Evolutionary conservation across 2,329 filamentous ascomycete species (phyloP).

Genomic region (Elsinoe necatrix): DNA sequence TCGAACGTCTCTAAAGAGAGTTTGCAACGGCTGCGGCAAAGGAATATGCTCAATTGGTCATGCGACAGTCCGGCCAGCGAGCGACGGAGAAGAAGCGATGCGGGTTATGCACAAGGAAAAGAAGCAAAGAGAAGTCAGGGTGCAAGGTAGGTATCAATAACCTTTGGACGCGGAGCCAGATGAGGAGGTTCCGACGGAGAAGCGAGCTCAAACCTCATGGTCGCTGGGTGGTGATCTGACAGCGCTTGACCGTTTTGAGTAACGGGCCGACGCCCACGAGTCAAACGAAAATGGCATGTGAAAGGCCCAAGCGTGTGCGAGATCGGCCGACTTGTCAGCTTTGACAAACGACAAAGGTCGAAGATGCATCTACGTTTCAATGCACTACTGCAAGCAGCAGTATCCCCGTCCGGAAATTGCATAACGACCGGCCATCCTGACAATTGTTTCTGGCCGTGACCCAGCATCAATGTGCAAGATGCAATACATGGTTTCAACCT

Average conservation of each 20-base stretch:
- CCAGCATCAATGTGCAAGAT: too few relatives aligned
- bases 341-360: background rate
- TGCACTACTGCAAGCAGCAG: background rate
- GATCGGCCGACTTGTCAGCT: background rate
- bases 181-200: slow-evolving; percentile 4
- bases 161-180: background rate
- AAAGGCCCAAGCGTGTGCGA: background rate
- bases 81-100: background rate
- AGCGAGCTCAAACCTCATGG: background rate
- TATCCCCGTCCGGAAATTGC: background rate
- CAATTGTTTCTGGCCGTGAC: too few relatives aligned
- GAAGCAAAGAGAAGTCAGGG: slow-evolving; percentile 1
- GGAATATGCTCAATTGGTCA: background rate
- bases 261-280: background rate
- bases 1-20: slow-evolving; percentile 7
- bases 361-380: background rate
- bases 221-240: background rate
- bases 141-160: background rate
- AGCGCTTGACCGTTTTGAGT: background rate
- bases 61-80: background rate
- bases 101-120: background rate
- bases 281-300: background rate
- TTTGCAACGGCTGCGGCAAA: slow-evolving; percentile 10
- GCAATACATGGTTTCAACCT: too few relatives aligned
- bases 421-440: too few relatives aligned